Evolutionary conservation across 176 grass and related monocot genomes (phyloP).

Genomic region (Puya raimondii): DNA sequence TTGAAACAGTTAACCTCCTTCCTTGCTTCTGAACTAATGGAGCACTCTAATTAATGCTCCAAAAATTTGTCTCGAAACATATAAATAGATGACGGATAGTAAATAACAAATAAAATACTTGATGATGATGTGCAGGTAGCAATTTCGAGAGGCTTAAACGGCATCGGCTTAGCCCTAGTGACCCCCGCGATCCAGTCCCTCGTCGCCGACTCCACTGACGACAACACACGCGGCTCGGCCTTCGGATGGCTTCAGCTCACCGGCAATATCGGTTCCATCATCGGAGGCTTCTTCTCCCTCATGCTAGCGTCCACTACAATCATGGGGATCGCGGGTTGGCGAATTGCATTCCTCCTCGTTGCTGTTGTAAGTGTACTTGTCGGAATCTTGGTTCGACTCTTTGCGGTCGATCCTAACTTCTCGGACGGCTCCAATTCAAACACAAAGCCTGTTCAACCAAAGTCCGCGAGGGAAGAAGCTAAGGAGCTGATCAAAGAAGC

Average conservation of each 20-base stretch:
- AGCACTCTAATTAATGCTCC: too few relatives aligned
- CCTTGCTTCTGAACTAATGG: too few relatives aligned
- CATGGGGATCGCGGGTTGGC: slow-evolving; percentile 65
- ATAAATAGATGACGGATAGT: too few relatives aligned
- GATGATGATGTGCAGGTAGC: slow-evolving; percentile 41
- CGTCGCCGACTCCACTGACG: slow-evolving; percentile 70
- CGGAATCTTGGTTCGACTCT: slow-evolving; percentile 42
- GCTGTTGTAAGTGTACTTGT: slow-evolving; percentile 54
- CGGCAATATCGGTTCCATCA: slow-evolving; percentile 59
- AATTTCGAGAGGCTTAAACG: slow-evolving; percentile 68
- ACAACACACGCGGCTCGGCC: slow-evolving; percentile 47
- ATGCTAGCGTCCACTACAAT: slow-evolving; percentile 53
- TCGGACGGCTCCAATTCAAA: not conserved
- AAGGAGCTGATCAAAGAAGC: slow-evolving; percentile 48
- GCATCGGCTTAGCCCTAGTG: slow-evolving; percentile 64
- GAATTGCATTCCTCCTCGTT: slow-evolving; percentile 60
- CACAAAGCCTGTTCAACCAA: slow-evolving; percentile 1
- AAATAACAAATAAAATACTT: too few relatives aligned
- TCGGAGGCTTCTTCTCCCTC: slow-evolving; percentile 54
- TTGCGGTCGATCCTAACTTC: slow-evolving; percentile 67
- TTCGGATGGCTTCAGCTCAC: slow-evolving; percentile 91
- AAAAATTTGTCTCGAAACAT: too few relatives aligned
- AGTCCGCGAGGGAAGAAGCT: slow-evolving; percentile 37
- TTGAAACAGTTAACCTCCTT: too few relatives aligned
- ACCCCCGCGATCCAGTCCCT: slow-evolving; percentile 74